A percentile compares a stretch with the other conserved stretches of the same genome.
Evolutionary conservation across 1,284 basidiomycete species (phyloP).

Genomic region (Prillingera fragicola): DNA sequence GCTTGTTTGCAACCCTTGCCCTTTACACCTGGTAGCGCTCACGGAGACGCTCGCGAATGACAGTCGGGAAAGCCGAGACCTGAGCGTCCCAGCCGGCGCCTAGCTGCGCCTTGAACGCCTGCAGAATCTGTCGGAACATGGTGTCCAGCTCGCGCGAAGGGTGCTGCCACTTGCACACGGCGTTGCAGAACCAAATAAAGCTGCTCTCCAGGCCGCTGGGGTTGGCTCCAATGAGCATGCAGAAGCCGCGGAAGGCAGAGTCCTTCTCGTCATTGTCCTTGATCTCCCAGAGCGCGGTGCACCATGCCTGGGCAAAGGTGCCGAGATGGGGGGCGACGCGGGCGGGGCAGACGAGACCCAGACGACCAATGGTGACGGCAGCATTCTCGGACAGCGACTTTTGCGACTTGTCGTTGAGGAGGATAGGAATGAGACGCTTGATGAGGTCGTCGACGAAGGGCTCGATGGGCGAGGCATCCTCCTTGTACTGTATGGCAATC

Average conservation of each 20-base stretch:
- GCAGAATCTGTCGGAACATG: conserved; percentile 66
- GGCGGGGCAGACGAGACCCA: conserved; percentile 84
- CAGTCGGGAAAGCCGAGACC: conserved; percentile 38
- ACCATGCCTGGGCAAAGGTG: conserved; percentile 93
- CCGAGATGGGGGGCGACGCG: conserved; percentile 84
- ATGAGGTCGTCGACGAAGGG: conserved; percentile 85
- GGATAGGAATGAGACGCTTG: conserved; percentile 81
- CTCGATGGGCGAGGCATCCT: conserved; percentile 55
- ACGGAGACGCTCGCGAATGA: conserved; percentile 40
- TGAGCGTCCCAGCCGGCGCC: conserved; percentile 41
- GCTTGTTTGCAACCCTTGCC: not conserved
- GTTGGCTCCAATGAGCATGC: conserved; percentile 90
- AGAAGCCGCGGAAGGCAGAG: conserved; percentile 96
- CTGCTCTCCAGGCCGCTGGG: conserved; percentile 85
- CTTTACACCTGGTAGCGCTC: conserved; percentile 46
- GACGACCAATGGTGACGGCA: conserved; percentile 96
- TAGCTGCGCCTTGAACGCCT: conserved; percentile 44
- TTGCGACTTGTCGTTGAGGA: conserved; percentile 82
- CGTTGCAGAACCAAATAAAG: conserved; percentile 91
- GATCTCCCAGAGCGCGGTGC: conserved; percentile 94
- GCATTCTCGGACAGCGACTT: conserved; percentile 96
- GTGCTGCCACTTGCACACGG: conserved; percentile 86
- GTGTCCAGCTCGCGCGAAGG: conserved; percentile 80
- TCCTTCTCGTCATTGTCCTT: conserved; percentile 99
- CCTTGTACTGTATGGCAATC: conserved; percentile 76